phyloP scores from a whole-genome alignment of 768 basidiomycete genomes.

The Leccinum pellstonianum region DNA sequence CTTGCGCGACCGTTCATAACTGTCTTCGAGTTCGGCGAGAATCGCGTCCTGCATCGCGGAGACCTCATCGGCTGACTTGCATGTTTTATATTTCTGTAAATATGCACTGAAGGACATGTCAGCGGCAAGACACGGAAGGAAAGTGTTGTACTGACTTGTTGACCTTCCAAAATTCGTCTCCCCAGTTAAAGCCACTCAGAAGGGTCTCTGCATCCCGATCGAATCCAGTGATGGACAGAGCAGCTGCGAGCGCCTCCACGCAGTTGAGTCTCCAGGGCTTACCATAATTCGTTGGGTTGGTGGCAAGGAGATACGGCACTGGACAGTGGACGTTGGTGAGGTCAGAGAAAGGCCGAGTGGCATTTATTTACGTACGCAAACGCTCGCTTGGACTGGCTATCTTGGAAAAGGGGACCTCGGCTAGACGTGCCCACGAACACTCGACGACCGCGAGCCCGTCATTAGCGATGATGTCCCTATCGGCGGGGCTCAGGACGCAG shows the following conservation, averaged over 20 bases:
- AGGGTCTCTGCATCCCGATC: constrained; percentile 76
- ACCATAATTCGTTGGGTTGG: constrained; percentile 97
- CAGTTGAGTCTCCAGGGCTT: constrained; percentile 97
- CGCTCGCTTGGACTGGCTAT: constrained; percentile 93
- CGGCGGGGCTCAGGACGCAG: constrained; percentile 74
- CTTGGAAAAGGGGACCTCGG: constrained; percentile 93
- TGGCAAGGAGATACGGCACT: constrained; percentile 96
- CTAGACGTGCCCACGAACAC: constrained; percentile 95
- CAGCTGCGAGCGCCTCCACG: constrained; percentile 91
- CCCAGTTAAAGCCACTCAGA: constrained; percentile 88
- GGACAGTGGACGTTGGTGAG: neutral
- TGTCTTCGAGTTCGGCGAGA: constrained; percentile 64
- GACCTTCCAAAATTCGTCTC: constrained; percentile 79
- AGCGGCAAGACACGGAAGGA: neutral
- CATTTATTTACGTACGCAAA: constrained; percentile 54
- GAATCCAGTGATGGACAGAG: constrained; percentile 92
- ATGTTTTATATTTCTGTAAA: constrained; percentile 75
- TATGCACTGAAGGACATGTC: constrained; percentile 32
- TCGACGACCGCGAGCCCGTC: constrained; percentile 95
- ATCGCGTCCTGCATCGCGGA: constrained; percentile 61
- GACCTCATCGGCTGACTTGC: constrained; percentile 60
- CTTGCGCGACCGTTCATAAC: constrained; percentile 56
- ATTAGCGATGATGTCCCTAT: constrained; percentile 72
- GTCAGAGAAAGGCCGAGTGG: neutral
- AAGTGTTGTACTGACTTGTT: constrained; percentile 53